Evolutionary conservation across 495 filamentous ascomycete species (phyloP).

Genomic region (Halenospora varia): DNA sequence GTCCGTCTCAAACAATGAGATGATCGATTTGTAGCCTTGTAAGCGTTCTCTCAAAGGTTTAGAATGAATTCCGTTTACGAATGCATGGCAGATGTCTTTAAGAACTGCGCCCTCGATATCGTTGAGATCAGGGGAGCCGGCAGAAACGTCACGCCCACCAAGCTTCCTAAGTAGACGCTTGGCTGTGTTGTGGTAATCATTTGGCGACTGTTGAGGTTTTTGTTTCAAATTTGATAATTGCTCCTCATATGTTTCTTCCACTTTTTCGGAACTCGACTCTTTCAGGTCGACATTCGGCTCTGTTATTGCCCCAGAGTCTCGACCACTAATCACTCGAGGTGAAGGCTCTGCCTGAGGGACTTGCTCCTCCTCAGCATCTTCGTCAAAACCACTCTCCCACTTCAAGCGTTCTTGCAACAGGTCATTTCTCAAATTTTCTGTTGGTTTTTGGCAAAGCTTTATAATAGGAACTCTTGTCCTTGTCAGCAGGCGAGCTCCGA

Average conservation of each 20-base stretch:
- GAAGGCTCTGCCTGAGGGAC: constrained; percentile 28
- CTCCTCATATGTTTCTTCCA: constrained; percentile 21
- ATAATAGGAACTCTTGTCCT: constrained; percentile 78
- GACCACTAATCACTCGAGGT: no score
- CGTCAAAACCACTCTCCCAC: constrained; percentile 48
- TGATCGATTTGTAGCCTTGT: constrained; percentile 35
- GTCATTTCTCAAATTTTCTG: constrained; percentile 40
- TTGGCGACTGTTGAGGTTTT: constrained; percentile 30
- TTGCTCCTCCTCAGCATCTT: constrained; percentile 33
- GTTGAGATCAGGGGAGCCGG: no score
- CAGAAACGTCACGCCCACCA: constrained; percentile 43
- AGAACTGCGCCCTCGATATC: constrained; percentile 34
- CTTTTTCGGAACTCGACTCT: not conserved
- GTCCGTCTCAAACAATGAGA: constrained; percentile 17
- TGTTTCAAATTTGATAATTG: constrained; percentile 35
- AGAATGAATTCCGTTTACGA: constrained; percentile 45
- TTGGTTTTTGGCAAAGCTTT: constrained; percentile 70
- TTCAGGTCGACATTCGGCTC: not conserved
- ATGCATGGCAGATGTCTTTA: constrained; percentile 41
- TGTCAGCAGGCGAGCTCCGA: constrained; percentile 65
- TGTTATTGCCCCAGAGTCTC: not conserved
- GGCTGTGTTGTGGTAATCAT: constrained; percentile 36
- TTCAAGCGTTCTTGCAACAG: constrained; percentile 54
- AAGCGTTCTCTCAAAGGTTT: constrained; percentile 33
- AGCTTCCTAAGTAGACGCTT: constrained; percentile 43